A percentile compares a stretch with the other conserved stretches of the same genome.
Evolutionary conservation across 805 yeast genomes (phyloP).

Genomic region (Jamesozyma rosinii): DNA sequence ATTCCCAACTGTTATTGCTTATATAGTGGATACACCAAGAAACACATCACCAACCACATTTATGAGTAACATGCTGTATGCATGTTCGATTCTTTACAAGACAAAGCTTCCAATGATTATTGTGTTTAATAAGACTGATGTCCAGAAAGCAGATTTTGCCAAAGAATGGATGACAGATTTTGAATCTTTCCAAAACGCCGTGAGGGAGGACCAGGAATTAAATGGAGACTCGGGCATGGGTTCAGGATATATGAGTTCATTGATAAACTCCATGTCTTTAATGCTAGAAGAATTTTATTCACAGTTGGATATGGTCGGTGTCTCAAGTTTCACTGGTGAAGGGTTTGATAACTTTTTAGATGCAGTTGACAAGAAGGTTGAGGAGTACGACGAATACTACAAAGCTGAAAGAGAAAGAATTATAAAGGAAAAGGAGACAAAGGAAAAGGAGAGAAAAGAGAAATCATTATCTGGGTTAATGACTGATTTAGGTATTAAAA

Average conservation of each 20-base stretch:
- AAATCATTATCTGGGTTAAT: slow-evolving; percentile 62
- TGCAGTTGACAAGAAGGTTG: slow-evolving; percentile 80
- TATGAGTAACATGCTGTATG: slow-evolving; percentile 96
- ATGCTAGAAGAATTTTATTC: slow-evolving; percentile 95
- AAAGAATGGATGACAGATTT: slow-evolving; percentile 97
- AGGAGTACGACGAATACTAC: slow-evolving; percentile 77
- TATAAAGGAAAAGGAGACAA: slow-evolving; percentile 63
- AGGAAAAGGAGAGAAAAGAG: slow-evolving; percentile 63
- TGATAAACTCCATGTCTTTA: slow-evolving; percentile 88
- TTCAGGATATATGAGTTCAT: slow-evolving; percentile 88
- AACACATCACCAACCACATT: slow-evolving; percentile 91
- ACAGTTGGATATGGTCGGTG: slow-evolving; percentile 85
- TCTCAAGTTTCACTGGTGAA: slow-evolving; percentile 83
- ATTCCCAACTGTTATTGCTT: slow-evolving; percentile 92
- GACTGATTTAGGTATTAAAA: slow-evolving; percentile 68
- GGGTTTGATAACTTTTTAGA: slow-evolving; percentile 86
- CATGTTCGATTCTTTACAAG: slow-evolving; percentile 92
- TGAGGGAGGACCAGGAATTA: slow-evolving; percentile 55
- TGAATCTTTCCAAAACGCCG: slow-evolving; percentile 77
- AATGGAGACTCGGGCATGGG: slow-evolving; percentile 44
- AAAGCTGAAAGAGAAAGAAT: slow-evolving; percentile 80
- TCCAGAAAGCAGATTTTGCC: slow-evolving; percentile 74
- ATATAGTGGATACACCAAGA: slow-evolving; percentile 93
- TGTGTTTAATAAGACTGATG: slow-evolving; percentile 93
- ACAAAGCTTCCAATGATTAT: slow-evolving; percentile 94